phyloP scores from a whole-genome alignment of 257 asterid genomes.

The Capsicum baccatum region DNA sequence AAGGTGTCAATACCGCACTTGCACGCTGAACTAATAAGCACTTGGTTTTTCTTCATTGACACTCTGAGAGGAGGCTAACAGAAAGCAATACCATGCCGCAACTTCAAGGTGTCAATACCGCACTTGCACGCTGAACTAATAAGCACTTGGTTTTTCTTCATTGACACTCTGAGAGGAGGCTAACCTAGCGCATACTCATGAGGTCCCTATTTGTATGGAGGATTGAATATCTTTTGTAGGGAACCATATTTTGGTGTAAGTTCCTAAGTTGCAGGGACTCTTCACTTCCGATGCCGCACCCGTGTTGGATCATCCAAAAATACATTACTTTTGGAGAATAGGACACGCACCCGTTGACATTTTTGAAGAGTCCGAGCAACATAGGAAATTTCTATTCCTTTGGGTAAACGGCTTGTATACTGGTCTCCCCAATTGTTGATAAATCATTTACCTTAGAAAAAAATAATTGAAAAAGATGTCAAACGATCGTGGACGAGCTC shows the following conservation, averaged over 20 bases:
- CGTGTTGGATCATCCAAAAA: too few relatives aligned
- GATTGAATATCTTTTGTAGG: not conserved
- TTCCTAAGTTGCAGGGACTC: too few relatives aligned
- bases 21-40: not conserved
- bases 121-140: not conserved
- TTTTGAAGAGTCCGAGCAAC: too few relatives aligned
- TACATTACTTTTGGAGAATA: too few relatives aligned
- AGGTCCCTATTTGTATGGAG: not conserved
- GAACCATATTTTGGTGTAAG: not conserved
- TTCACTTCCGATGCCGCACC: too few relatives aligned
- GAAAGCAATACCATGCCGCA: not conserved
- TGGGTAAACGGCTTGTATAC: not conserved
- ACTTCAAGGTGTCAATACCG: not conserved
- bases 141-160: conserved; percentile 5
- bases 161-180: not conserved
- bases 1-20: not conserved
- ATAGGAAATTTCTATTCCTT: not conserved
- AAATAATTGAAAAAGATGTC: not conserved
- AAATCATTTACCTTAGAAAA: not conserved
- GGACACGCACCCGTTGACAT: too few relatives aligned
- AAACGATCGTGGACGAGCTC: not conserved
- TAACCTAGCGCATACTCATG: not conserved
- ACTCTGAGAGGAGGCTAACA: not conserved
- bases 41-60: not conserved
- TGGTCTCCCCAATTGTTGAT: not conserved